Conservation (phyloP, 345 rosid species). For the Anastatica hierochuntica region DNA sequence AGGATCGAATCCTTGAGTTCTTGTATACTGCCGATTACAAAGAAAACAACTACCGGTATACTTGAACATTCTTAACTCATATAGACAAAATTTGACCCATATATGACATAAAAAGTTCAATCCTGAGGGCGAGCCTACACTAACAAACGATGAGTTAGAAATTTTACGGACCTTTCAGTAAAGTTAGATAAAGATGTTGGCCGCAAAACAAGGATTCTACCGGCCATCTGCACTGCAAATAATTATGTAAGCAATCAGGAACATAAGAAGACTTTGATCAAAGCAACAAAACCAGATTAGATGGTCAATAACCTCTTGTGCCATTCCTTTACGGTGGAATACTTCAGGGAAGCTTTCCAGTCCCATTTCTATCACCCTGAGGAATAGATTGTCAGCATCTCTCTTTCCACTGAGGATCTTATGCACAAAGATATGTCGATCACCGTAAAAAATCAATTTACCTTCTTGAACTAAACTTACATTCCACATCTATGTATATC, state of each 20-base stretch:
- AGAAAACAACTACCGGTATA: too few relatives aligned
- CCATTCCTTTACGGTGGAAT: slow-evolving; percentile 62
- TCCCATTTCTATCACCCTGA: slow-evolving; percentile 84
- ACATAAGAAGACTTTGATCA: not conserved
- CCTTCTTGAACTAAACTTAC: slow-evolving; percentile 83
- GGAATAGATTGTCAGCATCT: not conserved
- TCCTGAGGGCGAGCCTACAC: slow-evolving; percentile 3
- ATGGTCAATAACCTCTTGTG: slow-evolving; percentile 47
- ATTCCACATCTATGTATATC: slow-evolving; percentile 66
- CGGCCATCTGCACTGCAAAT: slow-evolving; percentile 58
- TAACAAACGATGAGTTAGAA: not conserved
- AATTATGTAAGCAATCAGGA: not conserved
- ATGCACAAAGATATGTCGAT: not conserved
- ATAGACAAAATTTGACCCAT: too few relatives aligned
- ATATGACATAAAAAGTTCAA: too few relatives aligned
- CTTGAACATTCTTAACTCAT: too few relatives aligned
- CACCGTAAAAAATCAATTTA: not conserved
- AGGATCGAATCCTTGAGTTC: slow-evolving; percentile 66
- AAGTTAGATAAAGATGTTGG: slow-evolving; percentile 65
- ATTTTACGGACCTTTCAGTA: slow-evolving; percentile 51
- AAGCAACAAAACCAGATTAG: not conserved
- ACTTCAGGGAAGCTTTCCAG: slow-evolving; percentile 61
- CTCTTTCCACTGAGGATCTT: not conserved
- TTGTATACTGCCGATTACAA: slow-evolving; percentile 41
- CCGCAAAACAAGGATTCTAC: slow-evolving; percentile 65